Conservation (phyloP, 179 eudicot species). For the Camellia oleifera region DNA sequence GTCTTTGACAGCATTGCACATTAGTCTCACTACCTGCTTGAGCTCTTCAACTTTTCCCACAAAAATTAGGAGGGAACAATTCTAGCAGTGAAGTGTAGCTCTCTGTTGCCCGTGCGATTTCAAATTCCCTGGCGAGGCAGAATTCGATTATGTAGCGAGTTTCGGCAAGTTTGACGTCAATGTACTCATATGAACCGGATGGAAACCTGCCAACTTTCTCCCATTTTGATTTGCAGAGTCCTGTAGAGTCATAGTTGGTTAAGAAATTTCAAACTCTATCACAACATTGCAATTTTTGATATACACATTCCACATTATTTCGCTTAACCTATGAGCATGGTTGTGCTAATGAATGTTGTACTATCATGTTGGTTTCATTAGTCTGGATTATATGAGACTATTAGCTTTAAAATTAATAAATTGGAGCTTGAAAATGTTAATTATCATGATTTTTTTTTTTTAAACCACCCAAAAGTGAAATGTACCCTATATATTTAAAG, state of each 20-base stretch:
- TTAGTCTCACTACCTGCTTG: constrained; percentile 45
- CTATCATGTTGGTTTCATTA: no score
- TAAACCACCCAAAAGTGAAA: no score
- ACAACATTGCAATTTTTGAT: neutral
- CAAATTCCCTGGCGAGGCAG: constrained; percentile 41
- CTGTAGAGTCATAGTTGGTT: constrained; percentile 21
- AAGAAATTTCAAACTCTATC: neutral
- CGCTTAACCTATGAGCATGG: no score
- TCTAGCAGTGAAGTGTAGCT: constrained; percentile 41
- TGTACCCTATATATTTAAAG: no score
- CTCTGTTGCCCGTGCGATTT: constrained; percentile 58
- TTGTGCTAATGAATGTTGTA: no score
- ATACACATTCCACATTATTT: neutral
- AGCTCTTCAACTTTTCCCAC: constrained; percentile 43
- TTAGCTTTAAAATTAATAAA: no score
- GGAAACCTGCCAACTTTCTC: constrained; percentile 42
- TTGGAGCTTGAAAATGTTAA: no score
- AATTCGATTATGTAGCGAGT: constrained; percentile 64
- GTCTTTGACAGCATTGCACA: constrained; percentile 55
- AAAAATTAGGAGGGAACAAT: constrained; percentile 42
- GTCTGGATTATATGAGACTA: no score
- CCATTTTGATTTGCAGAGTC: constrained; percentile 84
- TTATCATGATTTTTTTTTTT: no score
- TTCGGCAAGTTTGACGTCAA: constrained; percentile 46
- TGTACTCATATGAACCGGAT: constrained; percentile 67